Evolutionary conservation across 768 basidiomycete genomes (phyloP).

Genomic region (Pisolithus albus): DNA sequence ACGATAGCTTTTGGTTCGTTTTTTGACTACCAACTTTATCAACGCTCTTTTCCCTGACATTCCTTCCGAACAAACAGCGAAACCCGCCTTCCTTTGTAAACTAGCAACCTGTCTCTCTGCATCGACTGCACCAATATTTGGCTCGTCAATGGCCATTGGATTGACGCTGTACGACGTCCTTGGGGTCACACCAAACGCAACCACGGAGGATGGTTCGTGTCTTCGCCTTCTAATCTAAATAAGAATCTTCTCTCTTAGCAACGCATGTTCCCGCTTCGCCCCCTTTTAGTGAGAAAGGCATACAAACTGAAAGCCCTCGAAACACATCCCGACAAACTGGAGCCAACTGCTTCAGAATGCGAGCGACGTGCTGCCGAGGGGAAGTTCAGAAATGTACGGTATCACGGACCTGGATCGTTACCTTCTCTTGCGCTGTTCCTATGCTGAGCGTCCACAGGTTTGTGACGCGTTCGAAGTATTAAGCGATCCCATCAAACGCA

Average conservation of each 20-base stretch:
- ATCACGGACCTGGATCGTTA: conserved; percentile 18
- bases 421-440: background rate
- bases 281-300: conserved; percentile 51
- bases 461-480: conserved; percentile 57
- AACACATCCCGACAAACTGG: conserved; percentile 70
- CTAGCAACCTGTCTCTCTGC: background rate
- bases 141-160: conserved; percentile 24
- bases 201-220: conserved; percentile 45
- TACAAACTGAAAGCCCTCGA: conserved; percentile 62
- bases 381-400: conserved; percentile 53
- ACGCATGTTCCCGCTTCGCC: background rate
- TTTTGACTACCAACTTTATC: background rate
- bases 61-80: background rate
- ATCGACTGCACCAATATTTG: background rate
- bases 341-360: conserved; percentile 42
- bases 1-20: background rate
- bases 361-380: conserved; percentile 49
- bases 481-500: conserved; percentile 48
- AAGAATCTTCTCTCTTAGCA: background rate
- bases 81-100: background rate
- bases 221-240: background rate
- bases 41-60: background rate
- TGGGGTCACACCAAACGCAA: conserved; percentile 38
- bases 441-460: conserved; percentile 37
- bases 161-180: conserved; percentile 38